Evolutionary conservation across 2,329 filamentous ascomycete genomes (phyloP), one percentile per base, ranked within the genome.

Genomic region (Diaporthe velutina): DNA sequence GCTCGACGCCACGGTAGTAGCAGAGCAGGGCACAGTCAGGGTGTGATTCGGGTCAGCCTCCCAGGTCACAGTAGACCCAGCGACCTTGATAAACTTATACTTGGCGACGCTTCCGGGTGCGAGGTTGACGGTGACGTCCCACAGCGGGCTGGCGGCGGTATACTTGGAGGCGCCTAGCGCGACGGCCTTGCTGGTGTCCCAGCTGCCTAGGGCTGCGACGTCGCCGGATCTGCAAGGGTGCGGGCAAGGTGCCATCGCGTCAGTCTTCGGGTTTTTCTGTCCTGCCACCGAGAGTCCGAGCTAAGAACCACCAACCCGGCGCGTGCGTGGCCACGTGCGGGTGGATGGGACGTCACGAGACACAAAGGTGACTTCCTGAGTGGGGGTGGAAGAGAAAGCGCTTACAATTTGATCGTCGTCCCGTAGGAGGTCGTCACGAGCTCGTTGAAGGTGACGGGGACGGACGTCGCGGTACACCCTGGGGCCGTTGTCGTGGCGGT

Each of bases 71-170:
- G 79, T 81, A 74, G 85, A 83, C 19, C 79, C 81, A 61, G 83
- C 83, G 52, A 89, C 84, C 77, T 86, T 85, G 76, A 92, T 85
- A 79, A 87, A 92, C 79, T 91, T 91, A 78, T 90, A 91, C 79
- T 86, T 77, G 48, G 91, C 82, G 2, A 79, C 82, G 0, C 82
- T 83, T 0, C 88, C 88, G 0, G 88, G 83, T 0, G 86, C 79
- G 7, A 92, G 77, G 30, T 80, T 83, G 22, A 91, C 79, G 0
- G 85, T 86, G 0, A 78, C 84, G 30, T 79, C 84, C 90, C 90
- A 92, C 4, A 90, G 75, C 4, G 85, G 87, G 77, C 89, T 87
- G 35, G 80, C 80, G 40, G 79, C 77, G 3, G 87, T 89, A 78
- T 91, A 92, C 35, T 84, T 77, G 30, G 81, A 82, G 5, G 89